A percentile compares a stretch with the other conserved stretches of the same genome.
Evolutionary conservation across 2,329 filamentous ascomycete species (phyloP).

Genomic region (Pseudonectria foliicola): DNA sequence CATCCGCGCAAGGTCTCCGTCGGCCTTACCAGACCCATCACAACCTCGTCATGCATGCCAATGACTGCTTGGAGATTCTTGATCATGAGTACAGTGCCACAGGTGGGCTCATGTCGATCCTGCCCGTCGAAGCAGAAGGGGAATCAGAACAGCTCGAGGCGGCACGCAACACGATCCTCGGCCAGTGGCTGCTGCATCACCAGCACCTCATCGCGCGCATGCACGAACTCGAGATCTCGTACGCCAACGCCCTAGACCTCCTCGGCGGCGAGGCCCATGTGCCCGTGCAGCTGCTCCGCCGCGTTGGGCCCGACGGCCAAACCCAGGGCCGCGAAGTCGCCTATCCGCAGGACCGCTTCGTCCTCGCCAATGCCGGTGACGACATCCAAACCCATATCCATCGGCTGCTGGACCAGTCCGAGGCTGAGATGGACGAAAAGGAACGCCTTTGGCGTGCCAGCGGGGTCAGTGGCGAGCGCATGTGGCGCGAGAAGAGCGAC

Average conservation of each 20-base stretch:
- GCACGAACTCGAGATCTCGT: conserved; percentile 49
- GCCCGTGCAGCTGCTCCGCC: conserved; percentile 45
- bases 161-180: conserved; percentile 46
- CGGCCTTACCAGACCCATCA: conserved; percentile 40
- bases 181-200: conserved; percentile 49
- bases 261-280: conserved; percentile 43
- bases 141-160: conserved; percentile 30
- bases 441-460: conserved; percentile 27
- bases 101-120: conserved; percentile 48
- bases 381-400: conserved; percentile 43
- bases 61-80: conserved; percentile 51
- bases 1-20: conserved; percentile 8
- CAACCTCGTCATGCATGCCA: conserved; percentile 49
- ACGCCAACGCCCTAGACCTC: conserved; percentile 43
- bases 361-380: conserved; percentile 48
- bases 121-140: conserved; percentile 36
- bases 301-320: conserved; percentile 44
- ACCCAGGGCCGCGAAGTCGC: conserved; percentile 44
- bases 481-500: conserved; percentile 23
- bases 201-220: conserved; percentile 47
- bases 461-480: conserved; percentile 35
- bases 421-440: conserved; percentile 31
- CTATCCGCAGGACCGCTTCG: conserved; percentile 48
- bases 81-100: conserved; percentile 51
- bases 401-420: conserved; percentile 37